Conservation (phyloP, 352 stramenopile genomes). For the Phytophthora tubulina region DNA sequence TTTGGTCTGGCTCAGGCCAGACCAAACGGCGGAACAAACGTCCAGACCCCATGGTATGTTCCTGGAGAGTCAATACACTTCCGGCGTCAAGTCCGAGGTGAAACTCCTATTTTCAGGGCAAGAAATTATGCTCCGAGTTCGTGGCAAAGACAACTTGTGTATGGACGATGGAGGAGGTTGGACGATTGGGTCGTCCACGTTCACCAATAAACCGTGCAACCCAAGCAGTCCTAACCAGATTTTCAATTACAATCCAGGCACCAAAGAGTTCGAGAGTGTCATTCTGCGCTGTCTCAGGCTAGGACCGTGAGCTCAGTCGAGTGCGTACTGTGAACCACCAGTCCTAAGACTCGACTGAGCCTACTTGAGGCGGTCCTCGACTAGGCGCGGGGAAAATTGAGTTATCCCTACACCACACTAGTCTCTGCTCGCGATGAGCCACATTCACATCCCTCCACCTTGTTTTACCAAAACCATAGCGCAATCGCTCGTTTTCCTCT, state of each 20-base stretch:
- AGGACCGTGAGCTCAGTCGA: slow-evolving; percentile 12
- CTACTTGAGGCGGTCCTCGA: too few relatives aligned
- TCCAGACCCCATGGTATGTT: slow-evolving; percentile 27
- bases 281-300: slow-evolving; percentile 19
- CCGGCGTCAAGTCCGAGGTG: slow-evolving; percentile 15
- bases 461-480: background rate
- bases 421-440: background rate
- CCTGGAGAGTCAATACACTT: slow-evolving; percentile 30
- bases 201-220: slow-evolving; percentile 41
- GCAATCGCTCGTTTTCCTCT: background rate
- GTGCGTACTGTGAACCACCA: too few relatives aligned
- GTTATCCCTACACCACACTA: background rate
- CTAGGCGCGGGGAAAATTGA: too few relatives aligned
- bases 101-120: slow-evolving; percentile 17
- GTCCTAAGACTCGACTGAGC: too few relatives aligned
- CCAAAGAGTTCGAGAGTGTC: slow-evolving; percentile 26
- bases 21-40: background rate
- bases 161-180: slow-evolving; percentile 44
- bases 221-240: slow-evolving; percentile 43
- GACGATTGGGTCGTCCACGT: slow-evolving; percentile 20
- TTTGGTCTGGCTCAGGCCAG: too few relatives aligned
- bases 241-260: slow-evolving; percentile 36
- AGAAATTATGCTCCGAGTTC: slow-evolving; percentile 39
- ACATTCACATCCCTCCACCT: background rate
- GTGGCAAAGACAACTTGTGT: slow-evolving; percentile 44